A percentile compares a stretch with the other conserved stretches of the same genome.
Evolutionary conservation across 352 stramenopile species (phyloP).

Genomic region (Pythium periplocum): DNA sequence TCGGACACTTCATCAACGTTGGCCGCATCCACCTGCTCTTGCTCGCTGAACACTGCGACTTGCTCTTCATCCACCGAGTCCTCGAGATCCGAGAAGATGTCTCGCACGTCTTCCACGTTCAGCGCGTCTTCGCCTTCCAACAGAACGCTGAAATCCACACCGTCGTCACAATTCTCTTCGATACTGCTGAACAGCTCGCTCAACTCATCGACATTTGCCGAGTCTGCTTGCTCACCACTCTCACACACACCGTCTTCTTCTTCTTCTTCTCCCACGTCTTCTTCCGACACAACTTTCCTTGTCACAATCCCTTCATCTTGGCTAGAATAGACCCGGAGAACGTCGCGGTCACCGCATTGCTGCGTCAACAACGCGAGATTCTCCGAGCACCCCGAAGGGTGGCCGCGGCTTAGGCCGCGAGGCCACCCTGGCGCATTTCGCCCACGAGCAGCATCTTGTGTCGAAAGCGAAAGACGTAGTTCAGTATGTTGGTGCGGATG

Average conservation of each 20-base stretch:
- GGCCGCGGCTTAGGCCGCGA: slow-evolving; percentile 9
- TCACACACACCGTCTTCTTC: slow-evolving; percentile 3
- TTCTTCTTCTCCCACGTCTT: slow-evolving; percentile 18
- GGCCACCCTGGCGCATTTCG: background rate
- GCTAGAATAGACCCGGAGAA: too few species aligned
- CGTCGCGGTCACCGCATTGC: too few species aligned
- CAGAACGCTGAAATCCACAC: slow-evolving; percentile 41
- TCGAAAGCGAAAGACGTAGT: slow-evolving; percentile 1
- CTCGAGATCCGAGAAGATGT: slow-evolving; percentile 39
- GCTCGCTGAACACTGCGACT: slow-evolving; percentile 7
- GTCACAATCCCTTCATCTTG: slow-evolving; percentile 1
- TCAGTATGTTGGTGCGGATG: background rate
- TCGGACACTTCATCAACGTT: slow-evolving; percentile 13
- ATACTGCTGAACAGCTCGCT: slow-evolving; percentile 51
- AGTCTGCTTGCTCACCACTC: slow-evolving; percentile 25
- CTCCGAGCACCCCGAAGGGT: background rate
- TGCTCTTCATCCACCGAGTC: slow-evolving; percentile 13
- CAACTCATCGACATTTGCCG: slow-evolving; percentile 41
- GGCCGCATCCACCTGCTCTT: slow-evolving; percentile 11
- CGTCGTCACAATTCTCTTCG: slow-evolving; percentile 31
- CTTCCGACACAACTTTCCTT: background rate
- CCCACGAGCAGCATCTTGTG: slow-evolving; percentile 7
- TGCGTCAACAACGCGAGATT: too few species aligned
- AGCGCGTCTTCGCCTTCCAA: slow-evolving; percentile 44
- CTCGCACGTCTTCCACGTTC: slow-evolving; percentile 54